Conservation (phyloP, 306 rosid genomes). For the Castanea sativa region DNA sequence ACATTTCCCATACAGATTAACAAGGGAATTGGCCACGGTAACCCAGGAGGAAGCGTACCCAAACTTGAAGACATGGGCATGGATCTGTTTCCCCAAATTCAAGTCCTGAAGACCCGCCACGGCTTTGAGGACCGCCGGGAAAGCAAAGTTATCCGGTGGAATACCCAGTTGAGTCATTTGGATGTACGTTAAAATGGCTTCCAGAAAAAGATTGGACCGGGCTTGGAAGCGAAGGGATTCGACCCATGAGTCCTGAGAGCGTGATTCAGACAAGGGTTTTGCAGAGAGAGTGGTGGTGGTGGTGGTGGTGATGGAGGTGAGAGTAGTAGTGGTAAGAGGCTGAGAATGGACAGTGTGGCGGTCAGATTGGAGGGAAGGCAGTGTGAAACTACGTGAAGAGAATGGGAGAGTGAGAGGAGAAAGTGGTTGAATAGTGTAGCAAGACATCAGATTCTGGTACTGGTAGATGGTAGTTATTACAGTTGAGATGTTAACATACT, state of each 20-base stretch:
- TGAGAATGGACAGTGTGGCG: slow-evolving; percentile 12
- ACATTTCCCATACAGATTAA: slow-evolving; percentile 69
- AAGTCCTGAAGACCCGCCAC: slow-evolving; percentile 52
- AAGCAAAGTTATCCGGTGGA: slow-evolving; percentile 67
- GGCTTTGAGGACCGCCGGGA: slow-evolving; percentile 78
- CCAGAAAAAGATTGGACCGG: slow-evolving; percentile 44
- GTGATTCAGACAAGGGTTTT: slow-evolving; percentile 25
- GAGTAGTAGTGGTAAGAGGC: neutral
- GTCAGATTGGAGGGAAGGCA: slow-evolving; percentile 31
- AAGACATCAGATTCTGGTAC: slow-evolving; percentile 5
- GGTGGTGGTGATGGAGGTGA: neutral
- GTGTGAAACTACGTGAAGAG: slow-evolving; percentile 1
- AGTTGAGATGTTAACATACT: neutral
- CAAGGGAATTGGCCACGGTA: slow-evolving; percentile 64
- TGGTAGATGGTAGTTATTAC: neutral
- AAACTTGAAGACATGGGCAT: slow-evolving; percentile 60
- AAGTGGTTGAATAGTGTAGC: slow-evolving; percentile 7
- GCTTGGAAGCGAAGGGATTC: slow-evolving; percentile 56
- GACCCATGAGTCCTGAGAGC: slow-evolving; percentile 52
- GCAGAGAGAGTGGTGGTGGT: neutral
- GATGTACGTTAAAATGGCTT: slow-evolving; percentile 58
- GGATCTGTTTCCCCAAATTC: slow-evolving; percentile 54
- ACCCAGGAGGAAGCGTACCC: slow-evolving; percentile 43
- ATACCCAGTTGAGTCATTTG: slow-evolving; percentile 37
- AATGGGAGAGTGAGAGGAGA: slow-evolving; percentile 14